phyloP scores from a whole-genome alignment of 768 basidiomycete genomes.

The Naematelia aurantialba region DNA sequence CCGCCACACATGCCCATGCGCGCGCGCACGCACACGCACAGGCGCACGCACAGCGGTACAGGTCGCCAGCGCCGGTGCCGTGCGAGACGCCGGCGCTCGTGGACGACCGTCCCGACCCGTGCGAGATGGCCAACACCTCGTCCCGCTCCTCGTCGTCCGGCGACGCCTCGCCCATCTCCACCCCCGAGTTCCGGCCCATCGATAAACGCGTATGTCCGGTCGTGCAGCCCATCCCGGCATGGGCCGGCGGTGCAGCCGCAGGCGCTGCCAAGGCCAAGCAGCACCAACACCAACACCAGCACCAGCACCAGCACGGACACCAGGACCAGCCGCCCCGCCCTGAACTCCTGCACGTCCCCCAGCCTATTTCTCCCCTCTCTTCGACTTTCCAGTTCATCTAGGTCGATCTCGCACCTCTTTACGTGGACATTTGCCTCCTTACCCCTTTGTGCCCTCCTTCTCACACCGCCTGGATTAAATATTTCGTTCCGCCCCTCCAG shows the following conservation, averaged over 20 bases:
- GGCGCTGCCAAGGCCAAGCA: neutral
- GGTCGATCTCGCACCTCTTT: neutral
- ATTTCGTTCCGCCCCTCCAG: too few relatives aligned
- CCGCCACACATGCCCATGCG: neutral
- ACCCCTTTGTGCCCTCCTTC: too few relatives aligned
- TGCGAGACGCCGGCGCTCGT: slow-evolving; percentile 6
- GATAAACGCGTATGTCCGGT: slow-evolving; percentile 9
- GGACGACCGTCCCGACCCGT: neutral
- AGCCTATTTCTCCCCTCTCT: neutral
- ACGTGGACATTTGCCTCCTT: too few relatives aligned
- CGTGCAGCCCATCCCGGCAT: neutral
- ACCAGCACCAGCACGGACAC: too few relatives aligned
- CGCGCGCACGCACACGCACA: neutral
- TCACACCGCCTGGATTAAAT: too few relatives aligned
- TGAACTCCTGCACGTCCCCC: neutral
- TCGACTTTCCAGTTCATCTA: neutral
- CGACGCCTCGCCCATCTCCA: slow-evolving; percentile 28
- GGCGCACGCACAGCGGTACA: neutral
- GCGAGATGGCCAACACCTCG: slow-evolving; percentile 4
- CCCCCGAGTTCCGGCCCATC: slow-evolving; percentile 32
- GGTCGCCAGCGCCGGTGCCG: neutral
- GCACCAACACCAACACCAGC: too few relatives aligned
- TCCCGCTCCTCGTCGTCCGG: slow-evolving; percentile 38
- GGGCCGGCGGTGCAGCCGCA: neutral
- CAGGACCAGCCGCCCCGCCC: neutral